Percentiles rank a stretch among this genome's conserved stretches.
These are phyloP conservation scores for Bryum argenteum DNA, from an alignment of 225 moss, liverwort and hornwort genomes.

Conservation along the genomic window DNA sequence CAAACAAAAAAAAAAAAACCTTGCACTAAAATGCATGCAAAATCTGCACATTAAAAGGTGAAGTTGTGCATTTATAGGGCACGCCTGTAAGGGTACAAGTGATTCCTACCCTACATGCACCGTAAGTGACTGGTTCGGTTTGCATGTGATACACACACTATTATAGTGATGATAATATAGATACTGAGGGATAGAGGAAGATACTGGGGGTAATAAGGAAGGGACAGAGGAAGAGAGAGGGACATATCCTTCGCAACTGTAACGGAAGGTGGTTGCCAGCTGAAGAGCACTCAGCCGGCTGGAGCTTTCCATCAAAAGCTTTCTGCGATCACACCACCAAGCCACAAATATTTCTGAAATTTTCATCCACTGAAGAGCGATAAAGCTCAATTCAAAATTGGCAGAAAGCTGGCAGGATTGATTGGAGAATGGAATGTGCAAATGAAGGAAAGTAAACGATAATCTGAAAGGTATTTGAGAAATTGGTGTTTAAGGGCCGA, in stretches of 20 bases:
- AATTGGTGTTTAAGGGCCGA: no score
- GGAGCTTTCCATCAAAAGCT: background rate
- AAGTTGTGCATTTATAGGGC: no score
- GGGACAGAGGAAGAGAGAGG: slow-evolving; percentile 31
- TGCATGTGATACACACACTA: no score
- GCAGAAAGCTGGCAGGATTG: background rate
- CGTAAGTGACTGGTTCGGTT: no score
- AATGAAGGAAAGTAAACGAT: no score
- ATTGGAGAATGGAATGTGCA: background rate
- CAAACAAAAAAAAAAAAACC: no score
- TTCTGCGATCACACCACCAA: background rate
- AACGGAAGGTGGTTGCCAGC: slow-evolving; percentile 48
- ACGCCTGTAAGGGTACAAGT: no score
- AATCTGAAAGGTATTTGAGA: no score
- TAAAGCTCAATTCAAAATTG: background rate
- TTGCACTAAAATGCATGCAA: no score
- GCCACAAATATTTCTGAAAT: background rate
- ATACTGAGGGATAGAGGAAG: slow-evolving; percentile 27
- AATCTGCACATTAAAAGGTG: no score
- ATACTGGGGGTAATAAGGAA: slow-evolving; percentile 36
- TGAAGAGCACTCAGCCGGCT: slow-evolving; percentile 21
- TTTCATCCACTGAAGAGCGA: background rate
- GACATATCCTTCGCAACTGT: slow-evolving; percentile 45
- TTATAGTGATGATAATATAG: background rate
- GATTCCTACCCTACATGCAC: no score